Evolutionary conservation across 2,329 filamentous ascomycete species (phyloP).

Genomic region (Calcarisporium arbuscula): DNA sequence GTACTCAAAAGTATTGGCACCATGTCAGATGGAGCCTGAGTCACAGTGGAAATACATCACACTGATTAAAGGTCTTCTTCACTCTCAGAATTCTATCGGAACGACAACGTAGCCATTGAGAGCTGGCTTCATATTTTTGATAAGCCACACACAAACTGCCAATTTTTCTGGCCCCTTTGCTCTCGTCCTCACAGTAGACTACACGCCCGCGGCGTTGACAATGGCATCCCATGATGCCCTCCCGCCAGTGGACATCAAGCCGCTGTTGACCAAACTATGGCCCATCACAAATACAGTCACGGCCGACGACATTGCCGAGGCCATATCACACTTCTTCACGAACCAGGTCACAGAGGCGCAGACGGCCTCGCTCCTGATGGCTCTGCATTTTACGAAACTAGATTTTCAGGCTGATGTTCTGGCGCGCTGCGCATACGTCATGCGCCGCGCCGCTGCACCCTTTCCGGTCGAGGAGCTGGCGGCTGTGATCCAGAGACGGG

Average conservation of each 20-base stretch:
- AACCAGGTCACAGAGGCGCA: constrained; percentile 85
- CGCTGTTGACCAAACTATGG: constrained; percentile 68
- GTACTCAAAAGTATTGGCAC: no score
- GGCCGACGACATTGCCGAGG: constrained; percentile 79
- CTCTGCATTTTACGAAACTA: constrained; percentile 83
- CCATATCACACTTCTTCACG: constrained; percentile 86
- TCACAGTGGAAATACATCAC: no score
- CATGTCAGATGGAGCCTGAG: no score
- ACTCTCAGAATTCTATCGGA: no score
- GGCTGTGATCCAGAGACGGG: constrained; percentile 52
- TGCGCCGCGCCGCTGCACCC: constrained; percentile 71
- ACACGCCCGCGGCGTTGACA: no score
- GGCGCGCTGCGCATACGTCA: constrained; percentile 73
- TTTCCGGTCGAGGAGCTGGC: constrained; percentile 61
- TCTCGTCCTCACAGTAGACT: no score
- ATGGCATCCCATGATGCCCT: constrained; percentile 28
- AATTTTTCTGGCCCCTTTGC: no score
- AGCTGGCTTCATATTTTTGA: no score
- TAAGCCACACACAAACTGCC: no score
- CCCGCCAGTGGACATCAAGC: constrained; percentile 54
- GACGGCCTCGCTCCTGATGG: constrained; percentile 79
- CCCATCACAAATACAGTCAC: constrained; percentile 51
- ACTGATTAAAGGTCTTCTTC: no score
- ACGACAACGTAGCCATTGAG: no score
- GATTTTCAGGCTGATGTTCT: constrained; percentile 82